Percentiles rank a stretch among this genome's conserved stretches.
phyloP scores from a whole-genome alignment of 495 filamentous ascomycete species.

The Haplographium delicatum region DNA sequence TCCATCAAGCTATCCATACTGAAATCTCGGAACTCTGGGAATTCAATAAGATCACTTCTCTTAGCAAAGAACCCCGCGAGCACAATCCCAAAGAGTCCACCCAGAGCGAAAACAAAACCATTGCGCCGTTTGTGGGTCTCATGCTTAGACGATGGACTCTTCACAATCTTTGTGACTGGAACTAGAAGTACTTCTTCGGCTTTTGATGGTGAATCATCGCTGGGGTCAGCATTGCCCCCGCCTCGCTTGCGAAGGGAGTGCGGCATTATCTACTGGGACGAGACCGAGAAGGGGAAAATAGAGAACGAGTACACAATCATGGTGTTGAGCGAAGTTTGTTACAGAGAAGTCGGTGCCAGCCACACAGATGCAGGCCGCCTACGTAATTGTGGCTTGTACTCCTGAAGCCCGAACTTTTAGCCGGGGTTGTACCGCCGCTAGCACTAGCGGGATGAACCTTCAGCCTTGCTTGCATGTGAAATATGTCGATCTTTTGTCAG shows the following conservation, averaged over 20 bases:
- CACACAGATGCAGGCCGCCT: background rate
- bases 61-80: constrained; percentile 79
- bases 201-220: constrained; percentile 40
- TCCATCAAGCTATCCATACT: constrained; percentile 80
- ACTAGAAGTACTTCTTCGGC: constrained; percentile 33
- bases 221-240: constrained; percentile 25
- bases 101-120: constrained; percentile 75
- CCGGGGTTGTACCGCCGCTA: background rate
- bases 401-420: background rate
- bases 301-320: background rate
- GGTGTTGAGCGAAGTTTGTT: too few species aligned
- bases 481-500: background rate
- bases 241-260: constrained; percentile 46
- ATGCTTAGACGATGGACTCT: background rate
- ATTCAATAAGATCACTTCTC: constrained; percentile 75
- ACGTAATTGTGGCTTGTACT: background rate
- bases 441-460: background rate
- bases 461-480: constrained; percentile 9
- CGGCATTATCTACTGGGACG: constrained; percentile 24
- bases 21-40: constrained; percentile 74
- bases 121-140: constrained; percentile 58
- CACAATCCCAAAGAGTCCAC: constrained; percentile 77
- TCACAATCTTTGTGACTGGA: constrained; percentile 28
- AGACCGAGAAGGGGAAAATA: background rate
- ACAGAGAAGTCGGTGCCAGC: constrained; percentile 15